A percentile compares a stretch with the other conserved stretches of the same genome.
phyloP scores from a whole-genome alignment of 2,329 filamentous ascomycete species.

The Dactylellina leptospora region DNA sequence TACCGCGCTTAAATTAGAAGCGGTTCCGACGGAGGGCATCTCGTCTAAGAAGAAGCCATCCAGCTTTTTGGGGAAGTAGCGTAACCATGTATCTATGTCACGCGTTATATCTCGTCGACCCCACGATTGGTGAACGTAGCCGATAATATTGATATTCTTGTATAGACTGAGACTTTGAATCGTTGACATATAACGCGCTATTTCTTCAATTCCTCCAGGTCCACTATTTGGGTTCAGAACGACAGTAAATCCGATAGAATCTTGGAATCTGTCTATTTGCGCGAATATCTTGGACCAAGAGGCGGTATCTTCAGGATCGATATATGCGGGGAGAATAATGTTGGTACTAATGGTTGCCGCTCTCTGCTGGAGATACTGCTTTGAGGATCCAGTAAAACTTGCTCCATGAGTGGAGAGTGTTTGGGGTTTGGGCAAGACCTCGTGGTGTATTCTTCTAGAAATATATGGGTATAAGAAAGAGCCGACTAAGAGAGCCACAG shows the following conservation, averaged over 20 bases:
- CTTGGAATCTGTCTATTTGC: conserved; percentile 16
- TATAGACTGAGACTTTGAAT: conserved; percentile 15
- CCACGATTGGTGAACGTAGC: conserved; percentile 49
- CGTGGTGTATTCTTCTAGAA: no score
- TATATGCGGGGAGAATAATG: conserved; percentile 37
- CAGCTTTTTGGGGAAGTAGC: conserved; percentile 28
- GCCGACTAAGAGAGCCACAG: no score
- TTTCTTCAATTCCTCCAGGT: conserved; percentile 4
- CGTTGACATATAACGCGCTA: conserved; percentile 21
- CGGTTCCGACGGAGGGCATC: conserved; percentile 20
- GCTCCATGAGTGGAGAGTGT: no score
- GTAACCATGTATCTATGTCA: conserved; percentile 34
- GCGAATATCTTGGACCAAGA: conserved; percentile 20
- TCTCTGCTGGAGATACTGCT: not conserved
- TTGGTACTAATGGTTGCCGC: not conserved
- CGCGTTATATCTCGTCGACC: conserved; percentile 23
- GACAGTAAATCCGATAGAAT: conserved; percentile 19
- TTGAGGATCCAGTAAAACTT: no score
- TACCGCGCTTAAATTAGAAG: conserved; percentile 5
- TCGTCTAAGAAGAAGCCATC: conserved; percentile 47
- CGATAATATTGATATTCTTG: conserved; percentile 22
- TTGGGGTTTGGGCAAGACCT: no score
- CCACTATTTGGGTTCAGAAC: conserved; percentile 34
- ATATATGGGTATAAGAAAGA: no score
- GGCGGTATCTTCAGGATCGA: conserved; percentile 23